Conservation (phyloP, 169 alveolate genomes). For the Theileria annulata region DNA sequence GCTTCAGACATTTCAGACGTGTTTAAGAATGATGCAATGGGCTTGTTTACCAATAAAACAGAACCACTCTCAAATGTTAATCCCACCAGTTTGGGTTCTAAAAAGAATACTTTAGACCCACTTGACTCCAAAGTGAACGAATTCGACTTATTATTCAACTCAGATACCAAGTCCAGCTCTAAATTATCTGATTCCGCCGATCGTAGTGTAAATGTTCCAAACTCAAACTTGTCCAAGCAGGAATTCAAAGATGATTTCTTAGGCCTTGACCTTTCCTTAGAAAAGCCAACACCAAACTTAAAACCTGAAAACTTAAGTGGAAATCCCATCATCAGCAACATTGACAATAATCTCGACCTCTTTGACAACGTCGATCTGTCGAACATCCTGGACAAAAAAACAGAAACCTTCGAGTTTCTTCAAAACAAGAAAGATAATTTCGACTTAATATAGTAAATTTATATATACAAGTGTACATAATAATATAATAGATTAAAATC, state of each 20-base stretch:
- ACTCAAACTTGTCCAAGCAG: neutral
- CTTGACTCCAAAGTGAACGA: neutral
- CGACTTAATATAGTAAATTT: neutral
- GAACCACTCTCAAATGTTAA: neutral
- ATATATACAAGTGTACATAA: neutral
- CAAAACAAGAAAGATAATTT: neutral
- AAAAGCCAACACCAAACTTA: neutral
- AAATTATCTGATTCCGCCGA: neutral
- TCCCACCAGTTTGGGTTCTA: too few species aligned
- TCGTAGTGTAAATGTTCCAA: neutral
- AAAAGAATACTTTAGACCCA: neutral
- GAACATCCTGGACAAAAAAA: neutral
- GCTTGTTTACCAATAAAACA: neutral
- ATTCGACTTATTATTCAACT: constrained; percentile 10
- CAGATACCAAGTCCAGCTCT: neutral
- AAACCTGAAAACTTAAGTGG: neutral
- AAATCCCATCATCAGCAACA: constrained; percentile 3
- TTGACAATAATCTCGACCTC: constrained; percentile 16
- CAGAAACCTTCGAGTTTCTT: neutral
- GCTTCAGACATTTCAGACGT: neutral
- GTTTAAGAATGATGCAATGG: neutral
- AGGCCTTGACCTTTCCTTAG: constrained; percentile 9
- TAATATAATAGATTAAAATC: constrained; percentile 35
- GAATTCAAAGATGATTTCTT: constrained; percentile 1
- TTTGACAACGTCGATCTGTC: constrained; percentile 8